phyloP scores from a whole-genome alignment of 768 basidiomycete species.

The Tulasnella sp. region DNA sequence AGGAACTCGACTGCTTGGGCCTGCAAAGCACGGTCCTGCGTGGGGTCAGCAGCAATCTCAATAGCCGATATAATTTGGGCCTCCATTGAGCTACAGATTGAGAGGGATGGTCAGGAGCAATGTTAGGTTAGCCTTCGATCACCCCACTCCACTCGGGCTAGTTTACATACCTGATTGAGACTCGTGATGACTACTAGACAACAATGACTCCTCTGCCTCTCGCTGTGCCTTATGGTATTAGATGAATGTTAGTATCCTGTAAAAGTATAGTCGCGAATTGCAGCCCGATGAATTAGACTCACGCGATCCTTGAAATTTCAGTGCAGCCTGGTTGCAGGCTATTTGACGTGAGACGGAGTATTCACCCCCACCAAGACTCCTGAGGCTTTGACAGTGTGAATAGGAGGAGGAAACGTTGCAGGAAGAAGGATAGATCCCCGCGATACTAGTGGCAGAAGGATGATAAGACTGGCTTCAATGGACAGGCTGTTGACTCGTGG shows the following conservation, averaged over 20 bases:
- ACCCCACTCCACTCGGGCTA: too few species aligned
- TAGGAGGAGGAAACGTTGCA: not conserved
- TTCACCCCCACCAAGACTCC: not conserved
- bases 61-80: constrained; percentile 45
- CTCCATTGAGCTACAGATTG: constrained; percentile 9
- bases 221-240: not conserved
- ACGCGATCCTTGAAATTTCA: not conserved
- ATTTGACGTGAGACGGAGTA: not conserved
- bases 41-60: constrained; percentile 72
- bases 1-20: constrained; percentile 86
- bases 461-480: not conserved
- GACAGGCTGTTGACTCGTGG: too few species aligned
- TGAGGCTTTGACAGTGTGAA: too few species aligned
- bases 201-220: not conserved
- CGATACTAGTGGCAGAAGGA: not conserved
- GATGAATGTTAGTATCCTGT: not conserved
- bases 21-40: constrained; percentile 41
- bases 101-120: not conserved
- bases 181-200: too few species aligned
- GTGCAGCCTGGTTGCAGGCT: too few species aligned
- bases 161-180: too few species aligned
- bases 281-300: not conserved
- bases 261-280: not conserved
- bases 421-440: not conserved
- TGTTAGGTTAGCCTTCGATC: too few species aligned